phyloP scores from a whole-genome alignment of 139 green algal genomes.

The Penium margaritaceum region DNA sequence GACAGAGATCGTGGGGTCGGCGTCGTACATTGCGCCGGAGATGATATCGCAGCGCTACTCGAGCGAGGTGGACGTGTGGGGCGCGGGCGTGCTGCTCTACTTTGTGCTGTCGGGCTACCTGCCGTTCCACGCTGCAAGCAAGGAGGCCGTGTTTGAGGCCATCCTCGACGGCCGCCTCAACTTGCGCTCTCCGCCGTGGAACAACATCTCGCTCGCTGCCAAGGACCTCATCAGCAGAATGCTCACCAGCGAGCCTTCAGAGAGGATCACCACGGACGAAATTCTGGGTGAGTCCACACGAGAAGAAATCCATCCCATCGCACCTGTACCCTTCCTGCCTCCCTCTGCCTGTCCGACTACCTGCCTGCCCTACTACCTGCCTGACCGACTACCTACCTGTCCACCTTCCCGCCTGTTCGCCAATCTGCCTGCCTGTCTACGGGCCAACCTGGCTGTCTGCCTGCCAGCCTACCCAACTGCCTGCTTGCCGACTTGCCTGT shows the following conservation, averaged over 20 bases:
- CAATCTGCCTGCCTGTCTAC: too few relatives aligned
- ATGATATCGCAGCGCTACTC: constrained; percentile 1
- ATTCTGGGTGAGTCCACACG: constrained; percentile 9
- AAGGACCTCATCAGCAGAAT: not conserved
- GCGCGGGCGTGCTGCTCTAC: not conserved
- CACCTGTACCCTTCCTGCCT: too few relatives aligned
- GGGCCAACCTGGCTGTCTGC: too few relatives aligned
- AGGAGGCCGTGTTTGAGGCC: constrained; percentile 5
- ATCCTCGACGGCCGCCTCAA: not conserved
- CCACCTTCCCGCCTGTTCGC: too few relatives aligned
- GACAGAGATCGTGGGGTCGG: not conserved
- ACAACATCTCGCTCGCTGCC: not conserved
- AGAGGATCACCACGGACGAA: not conserved
- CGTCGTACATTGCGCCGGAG: not conserved
- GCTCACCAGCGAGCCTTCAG: not conserved
- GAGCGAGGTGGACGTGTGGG: not conserved
- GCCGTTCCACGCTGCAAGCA: not conserved
- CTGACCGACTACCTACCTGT: too few relatives aligned
- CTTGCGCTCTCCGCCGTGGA: constrained; percentile 8
- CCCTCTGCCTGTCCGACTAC: too few relatives aligned
- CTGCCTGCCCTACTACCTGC: too few relatives aligned
- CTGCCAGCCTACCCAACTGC: too few relatives aligned
- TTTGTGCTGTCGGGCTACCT: constrained; percentile 7
- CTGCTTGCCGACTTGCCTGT: too few relatives aligned
- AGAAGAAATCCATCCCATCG: too few relatives aligned